phyloP scores from a whole-genome alignment of 2,329 filamentous ascomycete genomes.

The Talaromyces sp. region DNA sequence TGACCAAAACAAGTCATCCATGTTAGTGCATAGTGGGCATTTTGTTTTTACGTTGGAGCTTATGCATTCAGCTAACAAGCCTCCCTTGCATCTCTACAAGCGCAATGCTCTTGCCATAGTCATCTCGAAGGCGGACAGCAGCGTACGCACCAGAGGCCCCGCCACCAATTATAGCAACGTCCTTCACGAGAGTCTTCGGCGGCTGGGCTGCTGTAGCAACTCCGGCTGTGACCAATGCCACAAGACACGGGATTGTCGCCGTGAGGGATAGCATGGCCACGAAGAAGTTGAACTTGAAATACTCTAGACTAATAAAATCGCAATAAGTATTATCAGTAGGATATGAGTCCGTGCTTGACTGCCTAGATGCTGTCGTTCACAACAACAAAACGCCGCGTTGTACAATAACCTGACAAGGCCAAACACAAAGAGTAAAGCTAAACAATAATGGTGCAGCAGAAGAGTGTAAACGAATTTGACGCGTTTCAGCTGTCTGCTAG shows the following conservation, averaged over 20 bases:
- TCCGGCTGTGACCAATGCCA: not conserved
- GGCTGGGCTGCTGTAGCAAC: not conserved
- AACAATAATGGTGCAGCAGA: not conserved
- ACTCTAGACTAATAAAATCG: too few species aligned
- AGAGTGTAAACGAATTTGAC: not conserved
- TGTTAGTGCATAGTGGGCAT: not conserved
- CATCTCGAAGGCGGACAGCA: constrained; percentile 27
- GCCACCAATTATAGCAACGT: constrained; percentile 33
- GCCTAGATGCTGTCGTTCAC: too few species aligned
- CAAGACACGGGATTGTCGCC: not conserved
- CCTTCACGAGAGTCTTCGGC: constrained; percentile 18
- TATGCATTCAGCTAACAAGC: constrained; percentile 14
- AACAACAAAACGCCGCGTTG: not conserved
- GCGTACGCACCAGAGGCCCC: constrained; percentile 32
- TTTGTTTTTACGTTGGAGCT: too few species aligned
- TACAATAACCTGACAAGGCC: not conserved
- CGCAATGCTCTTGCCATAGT: constrained; percentile 24
- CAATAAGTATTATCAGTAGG: too few species aligned
- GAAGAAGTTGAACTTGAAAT: not conserved
- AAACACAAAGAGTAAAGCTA: not conserved
- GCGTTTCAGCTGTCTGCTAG: not conserved
- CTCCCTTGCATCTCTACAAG: constrained; percentile 31
- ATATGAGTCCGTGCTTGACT: too few species aligned
- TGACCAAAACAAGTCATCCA: not conserved
- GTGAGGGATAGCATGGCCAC: not conserved